Percentiles rank a stretch among this genome's conserved stretches.
These are phyloP conservation scores for Xylariaceae sp. DNA, from an alignment of 2,329 filamentous ascomycete species.

Conservation along the genomic window DNA sequence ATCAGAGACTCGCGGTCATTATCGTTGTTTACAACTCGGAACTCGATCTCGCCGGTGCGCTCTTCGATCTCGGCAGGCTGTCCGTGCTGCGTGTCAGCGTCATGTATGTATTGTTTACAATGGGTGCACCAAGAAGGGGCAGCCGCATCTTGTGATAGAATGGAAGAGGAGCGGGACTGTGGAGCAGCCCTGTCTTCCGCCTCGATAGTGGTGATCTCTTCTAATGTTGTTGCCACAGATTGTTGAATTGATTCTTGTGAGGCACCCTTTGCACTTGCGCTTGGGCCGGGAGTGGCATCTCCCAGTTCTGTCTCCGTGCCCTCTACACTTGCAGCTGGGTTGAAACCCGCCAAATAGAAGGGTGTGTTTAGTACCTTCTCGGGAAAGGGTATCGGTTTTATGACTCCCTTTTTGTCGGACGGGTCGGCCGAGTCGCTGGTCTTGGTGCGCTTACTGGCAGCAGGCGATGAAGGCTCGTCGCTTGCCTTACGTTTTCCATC, in stretches of 20 bases:
- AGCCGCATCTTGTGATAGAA: not conserved
- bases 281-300: not conserved
- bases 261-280: not conserved
- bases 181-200: not conserved
- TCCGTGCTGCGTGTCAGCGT: constrained; percentile 16
- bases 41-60: constrained; percentile 88
- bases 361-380: constrained; percentile 62
- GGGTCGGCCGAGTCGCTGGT: constrained; percentile 31
- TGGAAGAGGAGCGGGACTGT: too few relatives aligned
- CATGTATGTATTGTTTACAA: constrained; percentile 1
- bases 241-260: not conserved
- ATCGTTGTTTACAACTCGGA: constrained; percentile 97
- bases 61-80: constrained; percentile 89
- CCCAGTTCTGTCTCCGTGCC: too few relatives aligned
- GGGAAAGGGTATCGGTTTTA: constrained; percentile 72
- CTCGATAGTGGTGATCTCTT: not conserved
- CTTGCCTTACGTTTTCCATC: constrained; percentile 66
- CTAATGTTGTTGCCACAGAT: too few relatives aligned
- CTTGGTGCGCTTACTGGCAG: constrained; percentile 45
- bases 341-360: not conserved
- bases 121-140: not conserved
- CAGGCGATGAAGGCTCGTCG: constrained; percentile 55
- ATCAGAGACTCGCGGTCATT: constrained; percentile 80
- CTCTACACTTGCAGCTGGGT: not conserved
- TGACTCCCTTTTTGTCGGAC: constrained; percentile 39